Evolutionary conservation across 2,329 filamentous ascomycete species (phyloP), one percentile per base, ranked within the genome.

Genomic region (Dothidotthia symphoricarpi): DNA sequence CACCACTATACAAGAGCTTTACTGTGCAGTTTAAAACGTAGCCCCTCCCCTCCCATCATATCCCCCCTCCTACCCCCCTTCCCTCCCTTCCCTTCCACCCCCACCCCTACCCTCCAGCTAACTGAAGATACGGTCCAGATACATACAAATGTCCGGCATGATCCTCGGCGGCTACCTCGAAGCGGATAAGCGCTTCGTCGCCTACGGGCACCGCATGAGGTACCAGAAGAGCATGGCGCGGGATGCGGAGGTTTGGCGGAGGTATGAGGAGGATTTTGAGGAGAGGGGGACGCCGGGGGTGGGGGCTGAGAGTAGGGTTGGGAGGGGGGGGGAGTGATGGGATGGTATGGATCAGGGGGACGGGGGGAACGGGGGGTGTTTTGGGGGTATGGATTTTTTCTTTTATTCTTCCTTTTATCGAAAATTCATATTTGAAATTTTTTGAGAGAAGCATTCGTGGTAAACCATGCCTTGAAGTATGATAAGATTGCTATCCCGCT

Each of bases 131-230:
- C 10, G 8, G 2, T 0, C 3, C 9, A 90, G 86, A 19, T 91
- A 88, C 60, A 72, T 90, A 12, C 85, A 89, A 64, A 88, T 89
- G 83, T 86, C 83, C n/a, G 83, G 81, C 43, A 90, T 90, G 86
- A 82, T 86, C n/a, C 58, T 88, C 24, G 86, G 86, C 28, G 76
- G 81, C 57, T 86, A 86, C 76, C 75, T 90, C 36, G 84, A 88
- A 69, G 86, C 85, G 3, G 86, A 91, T 58, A 68, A 73, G 39
- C 75, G 82, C 33, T 72, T 90, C 53, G 75, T 83, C 35, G 70
- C 76, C 42, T 87, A 86, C 54, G 85, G 89, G 63, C 72, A 80
- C 10, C 71, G 72, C 29, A 70, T 88, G 47, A 73, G 85, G 43
- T 75, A 81, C 59, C 77, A 85, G 54, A 80, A 82, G 57, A 77